Percentiles rank a stretch among this genome's conserved stretches.
These are phyloP conservation scores for Starmerella etchellsii DNA, from an alignment of 805 yeast genomes.

Conservation along the genomic window DNA sequence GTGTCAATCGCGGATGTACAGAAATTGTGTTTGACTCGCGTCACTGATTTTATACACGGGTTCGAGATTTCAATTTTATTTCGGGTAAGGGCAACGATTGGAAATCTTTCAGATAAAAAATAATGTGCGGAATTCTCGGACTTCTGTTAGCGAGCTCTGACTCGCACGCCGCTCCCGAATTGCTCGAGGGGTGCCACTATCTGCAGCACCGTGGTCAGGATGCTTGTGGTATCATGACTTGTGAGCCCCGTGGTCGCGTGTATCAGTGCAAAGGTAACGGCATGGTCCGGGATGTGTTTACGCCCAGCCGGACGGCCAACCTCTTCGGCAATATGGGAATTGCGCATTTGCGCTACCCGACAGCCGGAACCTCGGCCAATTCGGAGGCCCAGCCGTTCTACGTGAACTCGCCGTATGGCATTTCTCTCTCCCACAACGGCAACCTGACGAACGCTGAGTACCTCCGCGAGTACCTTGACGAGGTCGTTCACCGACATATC, in stretches of 20 bases:
- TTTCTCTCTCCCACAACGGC: conserved; percentile 84
- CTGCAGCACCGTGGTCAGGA: conserved; percentile 97
- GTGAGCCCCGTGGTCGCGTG: conserved; percentile 84
- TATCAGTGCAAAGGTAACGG: conserved; percentile 98
- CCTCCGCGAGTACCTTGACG: conserved; percentile 70
- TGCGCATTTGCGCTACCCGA: conserved; percentile 88
- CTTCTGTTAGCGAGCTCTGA: conserved; percentile 66
- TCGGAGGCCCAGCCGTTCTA: conserved; percentile 98
- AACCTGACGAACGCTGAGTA: conserved; percentile 79
- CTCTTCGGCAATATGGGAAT: conserved; percentile 91
- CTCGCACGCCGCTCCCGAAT: conserved; percentile 69
- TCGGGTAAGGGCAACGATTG: too few relatives aligned
- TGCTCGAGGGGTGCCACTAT: conserved; percentile 83
- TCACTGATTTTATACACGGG: too few relatives aligned
- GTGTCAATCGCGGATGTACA: too few relatives aligned
- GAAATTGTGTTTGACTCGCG: too few relatives aligned
- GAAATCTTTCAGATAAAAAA: too few relatives aligned
- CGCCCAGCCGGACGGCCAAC: conserved; percentile 61
- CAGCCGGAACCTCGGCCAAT: conserved; percentile 92
- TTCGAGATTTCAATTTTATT: too few relatives aligned
- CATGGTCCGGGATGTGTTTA: conserved; percentile 96
- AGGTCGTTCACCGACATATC: conserved; percentile 89
- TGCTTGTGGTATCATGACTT: conserved; percentile 97
- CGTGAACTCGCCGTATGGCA: conserved; percentile 94
- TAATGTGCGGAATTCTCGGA: conserved; percentile 93